A percentile compares a stretch with the other conserved stretches of the same genome.
phyloP scores from a whole-genome alignment of 306 rosid species.

The Calophaca sinica region DNA sequence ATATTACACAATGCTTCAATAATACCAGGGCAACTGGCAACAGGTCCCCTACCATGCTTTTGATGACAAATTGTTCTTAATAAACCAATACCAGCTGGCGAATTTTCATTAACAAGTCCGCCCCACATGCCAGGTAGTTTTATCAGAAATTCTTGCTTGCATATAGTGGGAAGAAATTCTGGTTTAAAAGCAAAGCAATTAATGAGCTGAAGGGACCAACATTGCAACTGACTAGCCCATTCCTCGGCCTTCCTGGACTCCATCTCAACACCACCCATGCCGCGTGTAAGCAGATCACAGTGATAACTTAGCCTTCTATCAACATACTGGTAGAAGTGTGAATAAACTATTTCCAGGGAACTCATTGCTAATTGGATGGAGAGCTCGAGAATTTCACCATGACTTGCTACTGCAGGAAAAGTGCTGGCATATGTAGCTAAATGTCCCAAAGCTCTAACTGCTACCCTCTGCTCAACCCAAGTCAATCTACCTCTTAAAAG shows the following conservation, averaged over 20 bases:
- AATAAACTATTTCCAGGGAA: conserved; percentile 93
- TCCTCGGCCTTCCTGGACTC: conserved; percentile 99
- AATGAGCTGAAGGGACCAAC: conserved; percentile 99
- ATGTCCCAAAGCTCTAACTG: conserved; percentile 98
- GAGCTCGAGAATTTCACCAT: conserved; percentile 93
- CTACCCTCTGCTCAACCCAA: conserved; percentile 99
- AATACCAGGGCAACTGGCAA: conserved; percentile 81
- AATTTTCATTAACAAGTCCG: conserved; percentile 96
- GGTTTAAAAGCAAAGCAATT: conserved; percentile 97
- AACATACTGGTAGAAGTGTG: conserved; percentile 89
- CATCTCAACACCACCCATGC: conserved; percentile 99
- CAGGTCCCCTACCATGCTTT: conserved; percentile 94
- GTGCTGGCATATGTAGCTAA: conserved; percentile 93
- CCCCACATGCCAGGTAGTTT: conserved; percentile 99
- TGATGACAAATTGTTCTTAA: conserved; percentile 95
- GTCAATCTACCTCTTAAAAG: conserved; percentile 94
- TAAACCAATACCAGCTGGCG: conserved; percentile 97
- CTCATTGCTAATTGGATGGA: conserved; percentile 91
- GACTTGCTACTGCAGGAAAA: conserved; percentile 81
- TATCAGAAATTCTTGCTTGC: conserved; percentile 85
- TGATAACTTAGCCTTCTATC: conserved; percentile 96
- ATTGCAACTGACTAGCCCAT: conserved; percentile 99
- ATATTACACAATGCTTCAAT: conserved; percentile 92
- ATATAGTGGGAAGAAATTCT: conserved; percentile 88
- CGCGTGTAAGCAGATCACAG: conserved; percentile 96